Conservation (phyloP, 345 rosid genomes). For the Balakata baccata region DNA sequence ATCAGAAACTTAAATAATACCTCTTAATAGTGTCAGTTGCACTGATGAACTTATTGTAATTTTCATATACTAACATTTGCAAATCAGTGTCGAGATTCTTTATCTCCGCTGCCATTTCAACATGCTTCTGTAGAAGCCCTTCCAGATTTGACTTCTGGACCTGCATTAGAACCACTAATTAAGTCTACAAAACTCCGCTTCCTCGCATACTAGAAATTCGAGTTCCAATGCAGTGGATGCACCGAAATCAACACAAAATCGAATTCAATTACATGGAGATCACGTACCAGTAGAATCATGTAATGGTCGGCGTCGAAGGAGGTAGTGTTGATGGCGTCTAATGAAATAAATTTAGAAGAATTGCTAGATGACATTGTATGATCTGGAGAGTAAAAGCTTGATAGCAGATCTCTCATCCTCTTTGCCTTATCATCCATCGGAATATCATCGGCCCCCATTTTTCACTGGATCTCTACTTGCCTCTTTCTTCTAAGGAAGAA, state of each 20-base stretch:
- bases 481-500: neutral
- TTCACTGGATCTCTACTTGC: neutral
- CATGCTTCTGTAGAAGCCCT: slow-evolving; percentile 84
- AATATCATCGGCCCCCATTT: slow-evolving; percentile 61
- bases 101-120: slow-evolving; percentile 95
- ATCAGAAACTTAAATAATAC: slow-evolving; percentile 33
- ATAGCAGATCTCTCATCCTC: slow-evolving; percentile 97
- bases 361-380: slow-evolving; percentile 51
- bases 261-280: neutral
- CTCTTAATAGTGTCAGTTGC: slow-evolving; percentile 98
- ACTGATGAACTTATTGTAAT: slow-evolving; percentile 93
- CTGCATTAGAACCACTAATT: slow-evolving; percentile 30
- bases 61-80: slow-evolving; percentile 96
- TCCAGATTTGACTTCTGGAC: slow-evolving; percentile 78
- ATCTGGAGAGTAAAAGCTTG: slow-evolving; percentile 95
- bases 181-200: neutral
- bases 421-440: slow-evolving; percentile 97
- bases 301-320: slow-evolving; percentile 88
- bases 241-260: neutral
- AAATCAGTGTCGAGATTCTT: slow-evolving; percentile 97
- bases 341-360: slow-evolving; percentile 44
- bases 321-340: slow-evolving; percentile 72
- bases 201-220: neutral
- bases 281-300: slow-evolving; percentile 80
- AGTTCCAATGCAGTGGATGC: neutral